Percentiles rank a stretch among this genome's conserved stretches.
phyloP scores from a whole-genome alignment of 768 basidiomycete genomes.

The Naganishia kalamii region DNA sequence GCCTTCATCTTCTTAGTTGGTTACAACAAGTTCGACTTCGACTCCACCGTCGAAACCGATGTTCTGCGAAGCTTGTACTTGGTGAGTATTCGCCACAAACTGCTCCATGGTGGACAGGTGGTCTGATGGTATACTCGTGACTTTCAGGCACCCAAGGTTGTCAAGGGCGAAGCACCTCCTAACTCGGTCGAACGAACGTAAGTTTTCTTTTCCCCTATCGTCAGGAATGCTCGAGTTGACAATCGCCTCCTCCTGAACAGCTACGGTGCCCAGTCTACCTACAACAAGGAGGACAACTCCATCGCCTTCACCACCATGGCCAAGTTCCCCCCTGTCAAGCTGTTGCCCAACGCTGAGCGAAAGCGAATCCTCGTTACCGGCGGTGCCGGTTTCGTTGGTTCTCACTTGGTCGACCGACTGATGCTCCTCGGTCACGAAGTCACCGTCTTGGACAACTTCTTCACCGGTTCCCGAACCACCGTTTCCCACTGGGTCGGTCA shows the following conservation, averaged over 20 bases:
- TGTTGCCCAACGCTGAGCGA: conserved; percentile 66
- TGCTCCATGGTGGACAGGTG: neutral
- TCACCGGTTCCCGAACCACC: conserved; percentile 96
- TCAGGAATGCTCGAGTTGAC: neutral
- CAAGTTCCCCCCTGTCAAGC: conserved; percentile 85
- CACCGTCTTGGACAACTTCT: conserved; percentile 96
- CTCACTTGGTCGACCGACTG: conserved; percentile 89
- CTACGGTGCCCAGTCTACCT: conserved; percentile 81
- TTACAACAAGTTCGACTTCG: conserved; percentile 78
- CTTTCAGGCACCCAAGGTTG: conserved; percentile 36
- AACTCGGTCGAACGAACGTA: conserved; percentile 29
- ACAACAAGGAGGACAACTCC: conserved; percentile 66
- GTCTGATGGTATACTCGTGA: neutral
- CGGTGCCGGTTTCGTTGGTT: conserved; percentile 98
- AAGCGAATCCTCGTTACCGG: conserved; percentile 93
- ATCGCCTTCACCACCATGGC: conserved; percentile 89
- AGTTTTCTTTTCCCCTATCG: neutral
- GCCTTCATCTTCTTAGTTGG: conserved; percentile 55
- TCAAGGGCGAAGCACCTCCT: conserved; percentile 34
- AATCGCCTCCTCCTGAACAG: conserved; percentile 33
- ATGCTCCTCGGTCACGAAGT: conserved; percentile 98
- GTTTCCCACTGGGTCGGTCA: conserved; percentile 66
- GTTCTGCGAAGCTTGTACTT: conserved; percentile 81
- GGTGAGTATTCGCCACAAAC: conserved; percentile 21
- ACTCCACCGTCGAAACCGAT: conserved; percentile 73